A percentile compares a stretch with the other conserved stretches of the same genome.
Evolutionary conservation across 768 basidiomycete genomes (phyloP).

Genomic region (Kwoniella botswanensis): DNA sequence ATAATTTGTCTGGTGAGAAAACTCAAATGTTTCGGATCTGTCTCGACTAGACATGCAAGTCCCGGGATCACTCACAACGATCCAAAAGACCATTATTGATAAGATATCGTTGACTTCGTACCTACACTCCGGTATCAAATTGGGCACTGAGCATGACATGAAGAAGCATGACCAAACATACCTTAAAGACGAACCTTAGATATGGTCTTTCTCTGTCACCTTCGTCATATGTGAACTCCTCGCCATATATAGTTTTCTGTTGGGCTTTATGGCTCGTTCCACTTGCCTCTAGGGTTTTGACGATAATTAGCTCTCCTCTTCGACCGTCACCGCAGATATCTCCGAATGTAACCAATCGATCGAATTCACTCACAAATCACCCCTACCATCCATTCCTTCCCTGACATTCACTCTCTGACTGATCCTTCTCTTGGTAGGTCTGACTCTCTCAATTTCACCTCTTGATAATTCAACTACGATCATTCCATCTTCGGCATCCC

Average conservation of each 20-base stretch:
- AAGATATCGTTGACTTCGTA: constrained; percentile 15
- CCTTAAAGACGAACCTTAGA: constrained; percentile 24
- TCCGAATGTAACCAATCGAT: no score
- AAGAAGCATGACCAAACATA: neutral
- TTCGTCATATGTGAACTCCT: constrained; percentile 14
- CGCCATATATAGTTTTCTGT: constrained; percentile 6
- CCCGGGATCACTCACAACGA: constrained; percentile 11
- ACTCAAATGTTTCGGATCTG: neutral
- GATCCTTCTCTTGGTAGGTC: constrained; percentile 15
- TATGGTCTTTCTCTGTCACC: constrained; percentile 5
- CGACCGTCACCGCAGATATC: no score
- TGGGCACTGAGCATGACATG: no score
- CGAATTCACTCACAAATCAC: neutral
- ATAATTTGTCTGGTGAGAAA: neutral
- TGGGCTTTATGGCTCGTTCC: neutral
- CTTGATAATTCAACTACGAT: constrained; percentile 13
- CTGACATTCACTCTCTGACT: constrained; percentile 3
- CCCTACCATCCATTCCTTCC: neutral
- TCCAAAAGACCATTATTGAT: constrained; percentile 1
- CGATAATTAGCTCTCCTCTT: neutral
- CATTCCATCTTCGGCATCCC: neutral
- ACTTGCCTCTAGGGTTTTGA: neutral
- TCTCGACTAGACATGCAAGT: neutral
- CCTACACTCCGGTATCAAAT: neutral
- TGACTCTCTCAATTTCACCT: constrained; percentile 16